These are phyloP conservation scores for Tagetes patula DNA, from an alignment of 129 eudicot species.

Conservation along the genomic window DNA sequence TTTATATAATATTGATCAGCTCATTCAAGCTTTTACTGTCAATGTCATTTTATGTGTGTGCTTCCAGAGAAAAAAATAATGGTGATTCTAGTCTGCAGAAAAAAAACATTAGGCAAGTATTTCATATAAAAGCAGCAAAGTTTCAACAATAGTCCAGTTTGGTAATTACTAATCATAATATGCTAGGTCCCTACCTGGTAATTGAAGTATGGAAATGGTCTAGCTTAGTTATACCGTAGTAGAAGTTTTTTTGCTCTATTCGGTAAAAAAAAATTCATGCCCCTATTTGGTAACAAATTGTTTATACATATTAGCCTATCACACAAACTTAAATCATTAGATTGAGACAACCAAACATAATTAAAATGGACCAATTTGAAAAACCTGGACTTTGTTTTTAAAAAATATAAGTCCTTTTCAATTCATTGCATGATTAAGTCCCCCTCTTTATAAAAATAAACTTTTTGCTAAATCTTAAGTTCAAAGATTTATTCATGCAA, in stretches of 20 bases:
- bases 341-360: neutral
- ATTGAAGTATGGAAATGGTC: neutral
- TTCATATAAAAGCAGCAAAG: neutral
- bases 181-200: neutral
- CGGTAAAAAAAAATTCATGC: neutral
- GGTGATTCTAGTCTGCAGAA: neutral
- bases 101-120: neutral
- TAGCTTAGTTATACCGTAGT: neutral
- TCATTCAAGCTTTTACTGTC: neutral
- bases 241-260: neutral
- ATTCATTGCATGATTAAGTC: neutral
- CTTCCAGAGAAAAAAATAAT: neutral
- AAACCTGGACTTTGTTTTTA: neutral
- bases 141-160: neutral
- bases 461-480: neutral
- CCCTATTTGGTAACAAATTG: constrained; percentile 1
- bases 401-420: neutral
- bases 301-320: neutral
- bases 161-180: neutral
- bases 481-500: neutral
- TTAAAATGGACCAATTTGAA: neutral
- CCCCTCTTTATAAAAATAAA: neutral
- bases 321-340: neutral
- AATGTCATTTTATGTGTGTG: neutral
- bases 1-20: constrained; percentile 3